A percentile compares a stretch with the other conserved stretches of the same genome.
phyloP scores from a whole-genome alignment of 2,329 filamentous ascomycete species.

The Aspergillus sp. region DNA sequence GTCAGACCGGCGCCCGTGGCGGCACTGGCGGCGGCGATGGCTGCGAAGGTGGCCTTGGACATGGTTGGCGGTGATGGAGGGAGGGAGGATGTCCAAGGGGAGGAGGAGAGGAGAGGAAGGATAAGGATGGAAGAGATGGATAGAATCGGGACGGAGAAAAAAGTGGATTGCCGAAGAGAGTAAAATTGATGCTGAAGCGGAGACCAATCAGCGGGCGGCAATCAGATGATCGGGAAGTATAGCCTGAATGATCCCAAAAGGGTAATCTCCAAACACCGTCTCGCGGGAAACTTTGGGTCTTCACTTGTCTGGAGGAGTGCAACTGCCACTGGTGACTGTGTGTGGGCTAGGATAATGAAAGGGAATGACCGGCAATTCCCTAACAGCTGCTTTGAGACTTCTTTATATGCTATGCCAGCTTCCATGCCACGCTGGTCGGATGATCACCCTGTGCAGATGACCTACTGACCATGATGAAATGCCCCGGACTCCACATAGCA shows the following conservation, averaged over 20 bases:
- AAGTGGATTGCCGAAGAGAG: constrained; percentile 4
- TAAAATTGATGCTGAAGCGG: not conserved
- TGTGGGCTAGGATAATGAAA: rapidly evolving
- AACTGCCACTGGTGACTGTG: not conserved
- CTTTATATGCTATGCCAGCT: not conserved
- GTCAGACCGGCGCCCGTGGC: constrained; percentile 75
- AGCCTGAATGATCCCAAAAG: not conserved
- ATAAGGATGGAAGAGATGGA: constrained; percentile 7
- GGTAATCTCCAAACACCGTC: not conserved
- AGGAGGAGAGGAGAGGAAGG: not conserved
- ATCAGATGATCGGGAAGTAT: constrained; percentile 7
- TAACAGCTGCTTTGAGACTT: not conserved
- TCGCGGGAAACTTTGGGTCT: not conserved
- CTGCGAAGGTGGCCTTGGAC: constrained; percentile 76
- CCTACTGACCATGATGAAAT: not conserved
- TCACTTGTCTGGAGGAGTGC: not conserved
- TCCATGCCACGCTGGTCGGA: not conserved
- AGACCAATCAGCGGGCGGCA: not conserved
- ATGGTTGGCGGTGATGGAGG: constrained; percentile 50
- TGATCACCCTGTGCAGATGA: not conserved
- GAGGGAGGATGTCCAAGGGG: not conserved
- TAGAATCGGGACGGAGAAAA: constrained; percentile 41
- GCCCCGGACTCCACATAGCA: too few relatives aligned
- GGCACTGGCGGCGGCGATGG: constrained; percentile 74
- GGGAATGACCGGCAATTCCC: not conserved